Evolutionary conservation across 2,329 filamentous ascomycete species (phyloP), one percentile per base, ranked within the genome.

Genomic region (Neoarthrinium moseri): DNA sequence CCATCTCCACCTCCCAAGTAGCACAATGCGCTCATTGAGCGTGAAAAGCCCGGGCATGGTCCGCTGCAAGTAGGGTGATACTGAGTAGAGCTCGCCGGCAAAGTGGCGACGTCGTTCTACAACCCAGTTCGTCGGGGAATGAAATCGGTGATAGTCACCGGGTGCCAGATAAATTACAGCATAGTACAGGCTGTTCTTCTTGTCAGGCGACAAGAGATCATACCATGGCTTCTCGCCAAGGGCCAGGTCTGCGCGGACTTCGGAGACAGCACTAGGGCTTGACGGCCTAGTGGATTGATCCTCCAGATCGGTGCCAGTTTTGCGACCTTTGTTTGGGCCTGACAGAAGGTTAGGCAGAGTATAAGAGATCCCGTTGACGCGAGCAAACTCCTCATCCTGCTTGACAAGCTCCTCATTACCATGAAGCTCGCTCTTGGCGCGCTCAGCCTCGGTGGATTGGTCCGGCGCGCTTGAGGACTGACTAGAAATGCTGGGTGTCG

Each of bases 111-210:
- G 84, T 54, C 85, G 85, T 68, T 96, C 89, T 26, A 94, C 94
- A 13, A 99, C 91, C 94, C 94, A 99, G 56, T 89, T 87, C 2
- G 90, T 86, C 0, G 94, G 94, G 2, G 89, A 95, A 72, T 99
- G 95, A 74, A 97, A 99, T 53, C 92, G 89, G 71, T 99, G 94
- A 71, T 99, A 99, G 72, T 99, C 95, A 40, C 94, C 94, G 0
- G 94, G 94, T 0, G 95, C 94, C 34, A 99, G 83, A 70, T 99
- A 99, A 61, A 99, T 84, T 52, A 99, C 95, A 50, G 78, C 88
- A 68, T 97, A 99, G 74, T 95, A 96, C 6, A 99, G 80, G 8
- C 86, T 82, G 5, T 86, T 89, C 65, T 72, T 77, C 65, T 80
- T 80, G 43, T 81, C 78, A 17, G 74, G 67, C 5, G 80, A 78